Evolutionary conservation across 2,329 filamentous ascomycete species (phyloP).

Genomic region (Ophiostoma pallidulum): DNA sequence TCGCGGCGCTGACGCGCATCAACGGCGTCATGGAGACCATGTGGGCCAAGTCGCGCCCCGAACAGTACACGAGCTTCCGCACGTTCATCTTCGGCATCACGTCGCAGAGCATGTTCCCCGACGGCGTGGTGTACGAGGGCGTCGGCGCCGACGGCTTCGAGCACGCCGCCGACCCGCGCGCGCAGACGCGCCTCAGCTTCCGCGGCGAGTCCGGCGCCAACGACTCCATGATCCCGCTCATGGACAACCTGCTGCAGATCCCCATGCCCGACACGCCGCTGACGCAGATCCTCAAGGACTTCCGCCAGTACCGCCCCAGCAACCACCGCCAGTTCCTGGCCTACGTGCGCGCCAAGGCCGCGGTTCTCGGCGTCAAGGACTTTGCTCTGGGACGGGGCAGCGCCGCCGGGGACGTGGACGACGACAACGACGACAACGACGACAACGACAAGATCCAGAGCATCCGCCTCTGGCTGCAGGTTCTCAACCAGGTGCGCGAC

Average conservation of each 20-base stretch:
- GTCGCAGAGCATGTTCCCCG: constrained; percentile 84
- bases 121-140: constrained; percentile 84
- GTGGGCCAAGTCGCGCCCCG: constrained; percentile 78
- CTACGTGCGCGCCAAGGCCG: constrained; percentile 49
- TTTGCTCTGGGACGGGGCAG: constrained; percentile 40
- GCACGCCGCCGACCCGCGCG: background rate
- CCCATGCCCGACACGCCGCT: constrained; percentile 83
- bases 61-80: constrained; percentile 79
- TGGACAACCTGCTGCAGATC: constrained; percentile 79
- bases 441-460: too few species aligned
- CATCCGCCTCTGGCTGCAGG: constrained; percentile 51
- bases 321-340: constrained; percentile 81
- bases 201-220: constrained; percentile 90
- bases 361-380: constrained; percentile 43
- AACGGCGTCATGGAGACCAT: constrained; percentile 79
- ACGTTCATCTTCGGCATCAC: constrained; percentile 98
- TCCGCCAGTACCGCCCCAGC: constrained; percentile 78
- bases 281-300: constrained; percentile 79
- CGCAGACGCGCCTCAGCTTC: constrained; percentile 56
- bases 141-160: constrained; percentile 45
- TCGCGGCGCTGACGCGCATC: constrained; percentile 57
- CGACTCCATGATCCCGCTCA: constrained; percentile 84
- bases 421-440: constrained; percentile 28
- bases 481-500: constrained; percentile 66
- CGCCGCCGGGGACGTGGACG: constrained; percentile 19